A percentile compares a stretch with the other conserved stretches of the same genome.
These are phyloP conservation scores for Juncus effusus DNA, from an alignment of 176 grass and related monocot species.

Conservation along the genomic window DNA sequence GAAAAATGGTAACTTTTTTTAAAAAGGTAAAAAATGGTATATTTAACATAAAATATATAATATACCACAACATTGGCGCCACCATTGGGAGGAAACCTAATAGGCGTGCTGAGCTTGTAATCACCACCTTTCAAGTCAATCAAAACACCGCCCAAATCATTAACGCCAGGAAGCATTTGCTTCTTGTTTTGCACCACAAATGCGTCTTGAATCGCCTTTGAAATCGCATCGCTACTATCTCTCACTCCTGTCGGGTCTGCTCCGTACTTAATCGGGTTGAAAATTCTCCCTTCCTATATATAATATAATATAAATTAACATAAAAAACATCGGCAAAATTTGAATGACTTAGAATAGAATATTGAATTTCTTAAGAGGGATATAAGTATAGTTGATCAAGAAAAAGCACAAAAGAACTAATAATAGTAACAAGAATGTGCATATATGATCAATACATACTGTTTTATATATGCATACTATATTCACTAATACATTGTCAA, in stretches of 20 bases:
- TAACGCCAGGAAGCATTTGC: constrained; percentile 25
- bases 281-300: constrained; percentile 23
- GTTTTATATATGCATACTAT: too few relatives aligned
- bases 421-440: too few relatives aligned
- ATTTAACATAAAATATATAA: background rate
- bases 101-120: constrained; percentile 31
- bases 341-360: too few relatives aligned
- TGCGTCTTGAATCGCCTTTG: constrained; percentile 25
- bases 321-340: background rate
- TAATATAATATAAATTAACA: background rate
- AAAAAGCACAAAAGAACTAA: too few relatives aligned
- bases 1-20: too few relatives aligned
- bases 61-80: constrained; percentile 36
- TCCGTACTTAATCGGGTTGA: constrained; percentile 20
- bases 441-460: too few relatives aligned
- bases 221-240: constrained; percentile 34
- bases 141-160: constrained; percentile 35
- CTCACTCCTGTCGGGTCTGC: constrained; percentile 34
- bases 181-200: constrained; percentile 22
- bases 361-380: too few relatives aligned
- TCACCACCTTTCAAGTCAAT: constrained; percentile 35
- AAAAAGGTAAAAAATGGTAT: too few relatives aligned
- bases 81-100: constrained; percentile 31
- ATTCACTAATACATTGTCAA: too few relatives aligned
- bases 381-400: too few relatives aligned